Conservation (phyloP, 176 grass and related monocot genomes). For the Musa itinerans region DNA sequence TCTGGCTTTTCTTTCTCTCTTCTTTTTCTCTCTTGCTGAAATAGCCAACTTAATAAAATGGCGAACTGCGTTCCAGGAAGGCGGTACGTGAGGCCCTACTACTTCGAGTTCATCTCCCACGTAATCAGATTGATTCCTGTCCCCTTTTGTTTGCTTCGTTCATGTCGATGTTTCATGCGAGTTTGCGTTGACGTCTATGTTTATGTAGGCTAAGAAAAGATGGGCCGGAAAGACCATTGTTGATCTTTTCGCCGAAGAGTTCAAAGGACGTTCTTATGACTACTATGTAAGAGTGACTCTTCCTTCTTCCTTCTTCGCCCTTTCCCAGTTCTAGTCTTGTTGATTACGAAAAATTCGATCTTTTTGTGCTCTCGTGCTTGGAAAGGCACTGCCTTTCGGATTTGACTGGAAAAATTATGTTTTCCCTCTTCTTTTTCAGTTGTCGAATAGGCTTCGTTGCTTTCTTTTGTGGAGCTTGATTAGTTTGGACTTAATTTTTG, state of each 20-base stretch:
- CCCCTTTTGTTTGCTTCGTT: background rate
- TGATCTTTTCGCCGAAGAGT: slow-evolving; percentile 91
- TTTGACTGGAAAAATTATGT: background rate
- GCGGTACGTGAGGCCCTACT: slow-evolving; percentile 87
- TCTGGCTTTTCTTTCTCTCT: background rate
- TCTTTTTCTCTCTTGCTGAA: background rate
- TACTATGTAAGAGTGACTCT: slow-evolving; percentile 55
- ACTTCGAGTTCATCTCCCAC: slow-evolving; percentile 96
- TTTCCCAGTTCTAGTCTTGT: background rate
- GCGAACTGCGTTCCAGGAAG: slow-evolving; percentile 35
- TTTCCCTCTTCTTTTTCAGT: background rate
- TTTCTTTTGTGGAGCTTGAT: background rate
- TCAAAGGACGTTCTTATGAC: slow-evolving; percentile 61
- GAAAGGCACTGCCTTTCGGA: background rate
- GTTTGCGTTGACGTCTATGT: background rate
- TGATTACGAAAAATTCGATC: background rate
- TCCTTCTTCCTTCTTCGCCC: background rate
- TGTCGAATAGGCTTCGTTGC: background rate
- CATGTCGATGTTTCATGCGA: background rate
- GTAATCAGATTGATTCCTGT: slow-evolving; percentile 20
- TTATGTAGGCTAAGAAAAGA: slow-evolving; percentile 72
- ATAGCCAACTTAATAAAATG: no score
- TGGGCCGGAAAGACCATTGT: slow-evolving; percentile 91
- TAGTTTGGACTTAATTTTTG: no score
- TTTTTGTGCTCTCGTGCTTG: background rate